Percentiles rank a stretch among this genome's conserved stretches.
Conservation (phyloP, 1,284 basidiomycete genomes). For the Mrakiaceae sp. region DNA sequence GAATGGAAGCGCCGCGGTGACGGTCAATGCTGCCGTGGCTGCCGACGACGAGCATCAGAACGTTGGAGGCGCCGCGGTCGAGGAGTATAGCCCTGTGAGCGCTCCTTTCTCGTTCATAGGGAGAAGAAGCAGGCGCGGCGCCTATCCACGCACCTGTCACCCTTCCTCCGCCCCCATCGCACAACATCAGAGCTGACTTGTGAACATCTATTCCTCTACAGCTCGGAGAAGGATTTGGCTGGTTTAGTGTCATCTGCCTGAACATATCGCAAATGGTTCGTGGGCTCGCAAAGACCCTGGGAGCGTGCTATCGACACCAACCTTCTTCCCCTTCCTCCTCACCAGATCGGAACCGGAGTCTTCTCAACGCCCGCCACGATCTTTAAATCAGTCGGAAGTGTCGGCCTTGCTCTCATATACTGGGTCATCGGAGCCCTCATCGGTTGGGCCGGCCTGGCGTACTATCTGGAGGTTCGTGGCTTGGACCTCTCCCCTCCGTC, state of each 20-base stretch:
- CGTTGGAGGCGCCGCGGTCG: slow-evolving; percentile 22
- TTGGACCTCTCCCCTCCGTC: background rate
- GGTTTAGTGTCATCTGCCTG: slow-evolving; percentile 20
- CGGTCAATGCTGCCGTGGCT: background rate
- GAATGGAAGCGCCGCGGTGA: no score
- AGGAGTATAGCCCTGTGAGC: slow-evolving; percentile 13
- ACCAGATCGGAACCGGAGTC: slow-evolving; percentile 23
- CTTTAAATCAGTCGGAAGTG: slow-evolving; percentile 19
- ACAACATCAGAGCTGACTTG: background rate
- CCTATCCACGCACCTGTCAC: background rate
- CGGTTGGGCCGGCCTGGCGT: slow-evolving; percentile 22
- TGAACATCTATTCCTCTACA: slow-evolving; percentile 16
- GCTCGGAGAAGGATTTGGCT: slow-evolving; percentile 22
- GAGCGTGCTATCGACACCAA: background rate
- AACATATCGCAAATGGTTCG: slow-evolving; percentile 20
- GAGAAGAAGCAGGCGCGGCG: no score
- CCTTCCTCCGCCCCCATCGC: slow-evolving; percentile 18
- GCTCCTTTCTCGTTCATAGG: background rate
- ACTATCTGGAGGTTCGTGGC: slow-evolving; percentile 21
- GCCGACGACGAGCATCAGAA: slow-evolving; percentile 17
- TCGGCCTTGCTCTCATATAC: slow-evolving; percentile 23
- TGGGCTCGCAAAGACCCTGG: no score
- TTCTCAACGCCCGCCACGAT: slow-evolving; percentile 21
- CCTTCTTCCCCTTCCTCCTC: background rate
- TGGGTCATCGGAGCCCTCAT: slow-evolving; percentile 25